Evolutionary conservation across 2,329 filamentous ascomycete species (phyloP), one percentile per base, ranked within the genome.

Genomic region (Ascochyta fabae): DNA sequence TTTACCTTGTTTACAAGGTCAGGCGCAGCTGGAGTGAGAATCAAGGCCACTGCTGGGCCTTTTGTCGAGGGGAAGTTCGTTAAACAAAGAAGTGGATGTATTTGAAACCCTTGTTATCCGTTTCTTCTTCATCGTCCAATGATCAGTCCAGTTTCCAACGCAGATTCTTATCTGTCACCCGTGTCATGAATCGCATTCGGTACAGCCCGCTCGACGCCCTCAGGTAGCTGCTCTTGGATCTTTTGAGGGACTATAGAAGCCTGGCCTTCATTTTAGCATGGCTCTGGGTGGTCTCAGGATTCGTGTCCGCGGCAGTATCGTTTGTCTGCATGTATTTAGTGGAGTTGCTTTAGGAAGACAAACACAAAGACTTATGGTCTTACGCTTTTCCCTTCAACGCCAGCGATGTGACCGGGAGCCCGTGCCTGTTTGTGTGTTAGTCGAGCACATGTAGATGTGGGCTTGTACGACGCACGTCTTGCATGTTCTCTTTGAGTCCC

Each of bases 111-210:
- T 34, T 2, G n/a, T 4, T 6, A 2, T 34, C 2, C n/a, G 10
- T 34, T 12, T 12, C 1, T 15, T 5, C 31, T 15, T 27, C 26
- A 1, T 27, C 26, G 9, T 27, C 26, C 2, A 27, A 27, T 6
- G 26, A 27, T 27, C 26, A 9, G 12, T 29, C 27, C 9, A 8
- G 12, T 10, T 10, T 29, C 12, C 27, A 10, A 29, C 9, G 27
- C 15, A 23, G 22, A 23, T 22, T 23, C 4, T 23, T 41, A 52
- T 7, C 46, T 52, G n/a, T 22, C 42, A 2, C 72, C 71, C 35
- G 33, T 80, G 51, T 80, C 74, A 53, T 80, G 78, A 44, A 80
- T 77, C 0, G 59, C 58, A 53, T 80, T 77, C 24, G 78, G 78
- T 5, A 80, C 70, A 26, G 69, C 69, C 34, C 76, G 72, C 68